These are phyloP conservation scores for Cyberlindnera misumaiensis DNA, from an alignment of 805 yeast species.

Conservation along the genomic window DNA sequence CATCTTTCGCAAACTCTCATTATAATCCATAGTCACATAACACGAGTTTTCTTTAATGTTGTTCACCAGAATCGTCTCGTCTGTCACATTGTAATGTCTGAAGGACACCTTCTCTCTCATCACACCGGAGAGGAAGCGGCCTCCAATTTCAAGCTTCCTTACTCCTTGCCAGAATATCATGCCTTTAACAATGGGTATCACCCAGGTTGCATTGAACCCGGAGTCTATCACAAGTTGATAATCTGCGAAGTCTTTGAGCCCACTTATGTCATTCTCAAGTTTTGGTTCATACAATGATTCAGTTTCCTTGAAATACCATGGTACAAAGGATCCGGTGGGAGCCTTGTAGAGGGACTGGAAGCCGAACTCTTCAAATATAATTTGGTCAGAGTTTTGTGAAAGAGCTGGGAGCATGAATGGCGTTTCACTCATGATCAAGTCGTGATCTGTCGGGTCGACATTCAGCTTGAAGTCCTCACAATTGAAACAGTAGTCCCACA, in stretches of 20 bases:
- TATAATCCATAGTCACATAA: conserved; percentile 59
- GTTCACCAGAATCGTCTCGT: conserved; percentile 80
- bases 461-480: conserved; percentile 34
- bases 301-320: conserved; percentile 42
- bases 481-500: conserved; percentile 71
- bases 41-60: conserved; percentile 77
- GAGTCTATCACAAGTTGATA: conserved; percentile 79
- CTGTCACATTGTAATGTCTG: conserved; percentile 88
- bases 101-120: conserved; percentile 81
- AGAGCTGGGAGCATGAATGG: conserved; percentile 78
- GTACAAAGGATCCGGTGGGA: conserved; percentile 52
- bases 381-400: conserved; percentile 81
- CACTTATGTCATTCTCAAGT: conserved; percentile 12
- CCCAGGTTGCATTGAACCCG: conserved; percentile 84
- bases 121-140: conserved; percentile 75
- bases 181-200: conserved; percentile 78
- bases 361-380: conserved; percentile 90
- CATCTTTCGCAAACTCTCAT: conserved; percentile 35
- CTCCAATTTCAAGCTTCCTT: conserved; percentile 78
- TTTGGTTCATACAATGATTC: conserved; percentile 24
- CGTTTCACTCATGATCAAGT: conserved; percentile 69
- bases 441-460: conserved; percentile 40
- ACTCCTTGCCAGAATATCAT: conserved; percentile 71
- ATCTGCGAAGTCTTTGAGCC: conserved; percentile 35
- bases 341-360: conserved; percentile 65